Conservation (phyloP, 2,329 filamentous ascomycete species). For the Leptographium galeiforme region DNA sequence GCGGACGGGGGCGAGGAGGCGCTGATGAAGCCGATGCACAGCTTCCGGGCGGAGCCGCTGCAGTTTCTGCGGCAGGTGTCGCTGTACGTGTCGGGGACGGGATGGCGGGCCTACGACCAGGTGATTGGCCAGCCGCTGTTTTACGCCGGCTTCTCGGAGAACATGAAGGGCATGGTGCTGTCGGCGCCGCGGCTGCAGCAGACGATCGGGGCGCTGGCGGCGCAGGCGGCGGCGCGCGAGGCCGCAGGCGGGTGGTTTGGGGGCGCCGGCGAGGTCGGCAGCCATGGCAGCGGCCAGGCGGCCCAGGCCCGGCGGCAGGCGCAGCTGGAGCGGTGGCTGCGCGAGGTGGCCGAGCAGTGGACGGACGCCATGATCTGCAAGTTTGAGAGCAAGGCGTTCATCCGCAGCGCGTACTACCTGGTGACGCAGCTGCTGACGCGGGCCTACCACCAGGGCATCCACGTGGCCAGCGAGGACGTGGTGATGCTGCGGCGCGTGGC, state of each 20-base stretch:
- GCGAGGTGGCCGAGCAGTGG: constrained; percentile 72
- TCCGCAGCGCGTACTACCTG: constrained; percentile 82
- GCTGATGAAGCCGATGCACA: constrained; percentile 70
- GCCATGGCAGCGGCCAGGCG: no score
- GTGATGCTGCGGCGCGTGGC: constrained; percentile 70
- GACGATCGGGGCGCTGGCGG: constrained; percentile 65
- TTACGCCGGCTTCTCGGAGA: constrained; percentile 81
- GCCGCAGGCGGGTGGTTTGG: constrained; percentile 58
- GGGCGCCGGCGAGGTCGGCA: constrained; percentile 27
- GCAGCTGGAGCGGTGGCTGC: constrained; percentile 59
- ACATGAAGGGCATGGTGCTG: constrained; percentile 71
- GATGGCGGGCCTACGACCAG: constrained; percentile 89
- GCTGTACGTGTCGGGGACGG: constrained; percentile 80
- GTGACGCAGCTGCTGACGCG: constrained; percentile 76
- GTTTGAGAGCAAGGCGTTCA: constrained; percentile 89
- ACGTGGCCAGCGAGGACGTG: constrained; percentile 91
- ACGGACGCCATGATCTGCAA: constrained; percentile 98
- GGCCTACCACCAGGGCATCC: constrained; percentile 93
- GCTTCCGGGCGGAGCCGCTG: constrained; percentile 61
- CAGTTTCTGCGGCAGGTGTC: constrained; percentile 88
- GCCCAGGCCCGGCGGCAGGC: constrained; percentile 39
- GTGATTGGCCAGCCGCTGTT: constrained; percentile 87
- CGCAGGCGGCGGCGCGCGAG: constrained; percentile 61
- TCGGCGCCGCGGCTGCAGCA: constrained; percentile 59
- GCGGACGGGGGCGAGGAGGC: constrained; percentile 48